Base-by-base conservation (phyloP, 2,329 filamentous ascomycete species). In the Delphinella strobiligena region DNA sequence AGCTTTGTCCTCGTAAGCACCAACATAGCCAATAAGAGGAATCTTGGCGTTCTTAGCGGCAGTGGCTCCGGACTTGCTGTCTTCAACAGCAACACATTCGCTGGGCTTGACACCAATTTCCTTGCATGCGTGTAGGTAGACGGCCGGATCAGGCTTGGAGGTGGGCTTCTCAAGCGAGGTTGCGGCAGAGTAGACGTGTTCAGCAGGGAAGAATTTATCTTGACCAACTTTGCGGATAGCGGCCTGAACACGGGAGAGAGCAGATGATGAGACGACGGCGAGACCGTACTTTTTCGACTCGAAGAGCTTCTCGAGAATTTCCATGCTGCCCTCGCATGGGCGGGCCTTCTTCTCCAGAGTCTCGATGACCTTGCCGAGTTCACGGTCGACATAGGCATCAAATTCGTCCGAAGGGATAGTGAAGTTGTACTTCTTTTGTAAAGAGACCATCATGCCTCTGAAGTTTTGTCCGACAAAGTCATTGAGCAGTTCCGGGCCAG, bases 391-490 rank as follows among this genome's bases (percentile, higher is more conserved):
- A 59, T 85, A 93, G 31, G 57, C 60, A 52, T 91, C 78, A 42
- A 87, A 63, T 55, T 93, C 82, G 2, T 75, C 76, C 15, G 70
- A 60, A 18, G 62, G 52, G 63, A 94, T 74, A 38, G 71, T 64
- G 63, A 93, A 89, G 61, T 71, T 69, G 69, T 84, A 78, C 61
- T 82, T 80, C 60, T 76, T 66, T 62, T 87, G 78, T 45, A 94
- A 75, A 45, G 75, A 77, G 43, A 68, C 62, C 64, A 93, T 79
- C 84, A 93, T 93, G 63, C 85, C 84, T 51, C 86, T 84, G 74
- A 93, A 94, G 73, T 93, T 93, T 61, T 91, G 82, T 53, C 88
- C 87, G 51, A 94, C 85, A 54, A 93, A 94, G 65, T 93, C 83
- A 51, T 71, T 68, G 64, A 93, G 83, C 47, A 94, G 78, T 44